Evolutionary conservation across 306 rosid species (phyloP), one percentile per base, ranked within the genome.

Genomic region (Cicer pinnatifidum): DNA sequence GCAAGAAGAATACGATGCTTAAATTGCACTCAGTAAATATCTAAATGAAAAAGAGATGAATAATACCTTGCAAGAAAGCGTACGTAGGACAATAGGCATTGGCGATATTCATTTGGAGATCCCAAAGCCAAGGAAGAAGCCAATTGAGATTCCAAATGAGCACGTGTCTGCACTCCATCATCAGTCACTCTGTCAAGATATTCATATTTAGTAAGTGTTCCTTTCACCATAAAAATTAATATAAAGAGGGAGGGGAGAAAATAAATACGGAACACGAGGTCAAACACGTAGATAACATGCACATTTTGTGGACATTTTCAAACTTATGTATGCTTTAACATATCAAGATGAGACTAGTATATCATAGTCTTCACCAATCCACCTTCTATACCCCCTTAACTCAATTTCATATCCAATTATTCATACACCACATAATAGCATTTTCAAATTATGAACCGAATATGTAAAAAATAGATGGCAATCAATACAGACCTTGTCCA

Each of bases 81-180:
- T 8, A 87, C 83, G 47, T 94, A 91, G 33, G 99, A 88, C 75
- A 94, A 80, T 7, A 94, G 86, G 78, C 96, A 91, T 58, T 91
- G 99, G 61, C 90, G 96, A 84, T 94, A 94, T 81, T 94, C 99
- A 13, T 78, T 85, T 45, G 99, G 89, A 63, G 99, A 94, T 83
- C 88, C 92, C 84, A 94, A 82, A 72, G 96, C 95, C 74, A 91
- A 75, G 11, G 96, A 80, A 60, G 99, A 91, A 67, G 96, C 96
- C 88, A 91, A 76, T 77, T 94, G 99, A 69, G 93, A 83, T 82
- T 94, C 99, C 83, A 94, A 85, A 81, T 94, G 99, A 75, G 99
- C 96, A 56, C 99, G 96, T 68, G 99, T 94, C 88, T 94, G 97
- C 74, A 84, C 88, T 46, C 99, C 99, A 76, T 94, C 96, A 66